phyloP scores from a whole-genome alignment of 768 basidiomycete species.

The Suillus subalutaceus region DNA sequence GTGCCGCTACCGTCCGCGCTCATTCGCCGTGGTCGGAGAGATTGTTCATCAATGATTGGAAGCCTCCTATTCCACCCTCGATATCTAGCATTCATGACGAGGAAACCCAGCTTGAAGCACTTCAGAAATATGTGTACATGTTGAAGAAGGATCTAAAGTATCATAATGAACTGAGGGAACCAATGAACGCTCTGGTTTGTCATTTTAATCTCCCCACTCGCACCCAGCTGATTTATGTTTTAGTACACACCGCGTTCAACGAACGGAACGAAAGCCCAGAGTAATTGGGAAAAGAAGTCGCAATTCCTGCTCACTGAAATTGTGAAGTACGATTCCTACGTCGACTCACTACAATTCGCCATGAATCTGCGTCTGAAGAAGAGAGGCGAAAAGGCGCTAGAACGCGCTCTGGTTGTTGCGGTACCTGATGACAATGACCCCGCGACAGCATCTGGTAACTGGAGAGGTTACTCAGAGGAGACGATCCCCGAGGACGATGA shows the following conservation, averaged over 20 bases:
- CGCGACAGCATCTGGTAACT: conserved; percentile 35
- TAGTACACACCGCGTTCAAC: conserved; percentile 82
- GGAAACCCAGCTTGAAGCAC: conserved; percentile 87
- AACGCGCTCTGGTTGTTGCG: conserved; percentile 51
- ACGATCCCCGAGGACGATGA: conserved; percentile 53
- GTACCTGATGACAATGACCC: conserved; percentile 35
- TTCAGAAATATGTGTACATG: conserved; percentile 76
- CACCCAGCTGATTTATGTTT: conserved; percentile 17
- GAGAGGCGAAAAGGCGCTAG: conserved; percentile 84
- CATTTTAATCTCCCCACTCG: conserved; percentile 16
- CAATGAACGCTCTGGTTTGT: conserved; percentile 77
- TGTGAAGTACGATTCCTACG: conserved; percentile 94
- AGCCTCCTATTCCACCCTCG: conserved; percentile 82
- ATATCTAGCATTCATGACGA: conserved; percentile 88
- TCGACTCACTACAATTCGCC: conserved; percentile 83
- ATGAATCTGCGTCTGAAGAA: conserved; percentile 87
- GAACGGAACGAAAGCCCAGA: conserved; percentile 74
- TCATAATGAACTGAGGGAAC: conserved; percentile 83
- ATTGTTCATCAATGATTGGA: conserved; percentile 90
- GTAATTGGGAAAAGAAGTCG: conserved; percentile 93
- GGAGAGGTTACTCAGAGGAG: conserved; percentile 46
- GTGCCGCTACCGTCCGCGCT: conserved; percentile 63
- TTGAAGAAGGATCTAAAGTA: conserved; percentile 79
- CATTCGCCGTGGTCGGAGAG: conserved; percentile 80
- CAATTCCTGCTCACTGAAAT: conserved; percentile 89